Conservation (phyloP, 164 flowering plant genomes). For the Santalum album region DNA sequence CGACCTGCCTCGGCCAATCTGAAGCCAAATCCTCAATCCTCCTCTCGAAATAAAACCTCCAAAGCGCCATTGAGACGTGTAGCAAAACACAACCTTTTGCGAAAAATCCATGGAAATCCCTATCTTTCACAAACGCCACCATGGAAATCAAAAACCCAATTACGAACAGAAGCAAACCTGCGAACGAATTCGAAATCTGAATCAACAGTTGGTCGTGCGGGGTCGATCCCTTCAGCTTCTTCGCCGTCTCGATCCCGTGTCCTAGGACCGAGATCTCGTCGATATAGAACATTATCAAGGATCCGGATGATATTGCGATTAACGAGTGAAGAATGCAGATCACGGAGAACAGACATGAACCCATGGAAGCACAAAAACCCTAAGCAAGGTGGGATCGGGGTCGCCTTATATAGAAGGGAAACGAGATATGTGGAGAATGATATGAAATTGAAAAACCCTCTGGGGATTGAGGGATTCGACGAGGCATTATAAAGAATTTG, state of each 20-base stretch:
- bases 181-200: slow-evolving; percentile 16
- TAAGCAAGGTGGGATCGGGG: not conserved
- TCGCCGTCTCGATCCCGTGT: slow-evolving; percentile 16
- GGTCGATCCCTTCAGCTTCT: slow-evolving; percentile 17
- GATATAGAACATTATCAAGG: slow-evolving; percentile 18
- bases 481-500: not conserved
- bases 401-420: too few species aligned
- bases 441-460: not conserved
- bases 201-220: slow-evolving; percentile 21
- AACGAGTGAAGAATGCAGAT: slow-evolving; percentile 19
- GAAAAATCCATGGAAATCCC: slow-evolving; percentile 19
- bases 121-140: slow-evolving; percentile 24
- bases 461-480: slow-evolving; percentile 1
- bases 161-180: slow-evolving; percentile 19
- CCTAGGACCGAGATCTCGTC: slow-evolving; percentile 16
- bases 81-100: slow-evolving; percentile 17
- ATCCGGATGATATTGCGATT: slow-evolving; percentile 13
- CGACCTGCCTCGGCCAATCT: slow-evolving; percentile 20
- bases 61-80: slow-evolving; percentile 16
- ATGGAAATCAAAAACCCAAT: slow-evolving; percentile 22
- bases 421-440: not conserved
- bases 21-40: slow-evolving; percentile 19
- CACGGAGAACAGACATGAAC: slow-evolving; percentile 9
- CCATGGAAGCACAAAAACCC: slow-evolving; percentile 5
- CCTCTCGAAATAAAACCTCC: slow-evolving; percentile 19